Evolutionary conservation across 2,329 filamentous ascomycete genomes (phyloP), one percentile per base, ranked within the genome.

Genomic region (Alternaria gansuensis): DNA sequence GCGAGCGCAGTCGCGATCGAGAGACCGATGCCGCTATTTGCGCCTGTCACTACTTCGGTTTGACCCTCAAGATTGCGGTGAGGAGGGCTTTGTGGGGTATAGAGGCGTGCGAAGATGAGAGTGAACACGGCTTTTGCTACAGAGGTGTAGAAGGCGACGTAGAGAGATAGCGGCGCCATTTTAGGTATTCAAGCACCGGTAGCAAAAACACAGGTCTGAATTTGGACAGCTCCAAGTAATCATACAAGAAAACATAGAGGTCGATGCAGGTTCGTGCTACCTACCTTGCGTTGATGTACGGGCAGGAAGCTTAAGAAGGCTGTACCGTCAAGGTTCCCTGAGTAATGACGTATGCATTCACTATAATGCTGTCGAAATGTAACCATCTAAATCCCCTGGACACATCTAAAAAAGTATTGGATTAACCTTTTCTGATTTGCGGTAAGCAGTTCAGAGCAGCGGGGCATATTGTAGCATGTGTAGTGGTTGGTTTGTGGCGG

Each of bases 21-120:
- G 2, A 82, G 77, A 0, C 83, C 83, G 13, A 85, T 70, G 4
- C 83, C 83, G 2, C 79, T 77, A 40, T 82, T 85, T 9, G 81
- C 81, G 23, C 83, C 83, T 6, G 83, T 84, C 14, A 84, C 66
- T 8, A 85, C 71, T 3, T 84, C 78, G 0, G 79, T 82, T 62
- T 81, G 81, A 11, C 79, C 78, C 8, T 73, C 75, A 46, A 84
- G 56, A 21, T 64, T 24, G 48, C 62, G 59, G 11, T 36, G 23
- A 2, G 64, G 41, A 10, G 51, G 43, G 7, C 10, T 7, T 14
- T 67, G 64, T 8, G 58, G 58, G 13, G 26, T 59, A 41, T 60
- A 67, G 4, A 68, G 40, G 17, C 62, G 60, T 8, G 62, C 58
- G 31, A 67, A 55, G 11, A 43, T 21, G 21, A 67, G 31, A 10